Evolutionary conservation across 495 filamentous ascomycete genomes (phyloP), one percentile per base, ranked within the genome.

Genomic region (Lepidopterella palustris): DNA sequence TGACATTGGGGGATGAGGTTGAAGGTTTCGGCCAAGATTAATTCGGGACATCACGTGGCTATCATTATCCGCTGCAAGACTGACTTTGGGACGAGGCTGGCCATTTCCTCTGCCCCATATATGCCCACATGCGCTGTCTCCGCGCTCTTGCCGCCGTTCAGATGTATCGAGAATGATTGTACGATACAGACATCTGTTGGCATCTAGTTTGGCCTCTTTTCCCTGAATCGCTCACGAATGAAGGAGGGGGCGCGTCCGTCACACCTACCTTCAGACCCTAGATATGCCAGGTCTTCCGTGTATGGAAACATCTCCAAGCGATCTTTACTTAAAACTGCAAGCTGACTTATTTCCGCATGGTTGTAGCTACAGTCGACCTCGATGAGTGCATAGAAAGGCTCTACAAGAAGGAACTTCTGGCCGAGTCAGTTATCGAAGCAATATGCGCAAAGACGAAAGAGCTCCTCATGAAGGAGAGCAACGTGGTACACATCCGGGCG

Each of bases 401-500:
- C 25, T 96, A 97, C 74, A 89, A 90, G 60, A 97, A 97, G 73
- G 92, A 97, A 71, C 80, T 98, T 53, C 80, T 98, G 24, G 93
- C 95, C 48, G 93, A 98, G 75, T 95, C 92, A 6, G 95, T 98
- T 45, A 92, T 98, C 72, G 93, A 98, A 76, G 93, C 95, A 68
- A 95, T 98, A 84, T 98, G 93, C 73, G 91, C 93, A 68, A 98
- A 98, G 73, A 90, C 95, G 11, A 98, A 98, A 65, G 93, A 98
- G 74, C 80, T 97, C 57, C 79, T 98, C 62, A 98, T 98, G 93
- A 95, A 93, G 71, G 93, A 98, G 82, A 97, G 92, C 80, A 98
- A 98, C 78, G 93, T 98, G 51, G 93, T 98, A 45, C 93, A 98
- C 71, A 95, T 98, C 59, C 84, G 84, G 56, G 92, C 93, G 15